A percentile compares a stretch with the other conserved stretches of the same genome.
phyloP scores from a whole-genome alignment of 2,329 filamentous ascomycete species.

The Penicillium sp. region DNA sequence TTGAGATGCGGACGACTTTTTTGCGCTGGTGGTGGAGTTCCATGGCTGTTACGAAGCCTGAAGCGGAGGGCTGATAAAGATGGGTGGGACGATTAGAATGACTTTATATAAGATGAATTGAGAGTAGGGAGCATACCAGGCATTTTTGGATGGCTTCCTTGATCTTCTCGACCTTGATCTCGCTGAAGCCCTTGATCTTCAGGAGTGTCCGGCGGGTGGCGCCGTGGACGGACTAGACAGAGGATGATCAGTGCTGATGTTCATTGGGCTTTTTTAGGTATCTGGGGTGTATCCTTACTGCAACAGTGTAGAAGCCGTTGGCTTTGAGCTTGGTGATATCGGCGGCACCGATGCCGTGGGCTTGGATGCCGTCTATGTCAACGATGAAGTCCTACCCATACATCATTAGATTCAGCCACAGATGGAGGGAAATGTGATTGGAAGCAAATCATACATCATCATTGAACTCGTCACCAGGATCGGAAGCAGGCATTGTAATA shows the following conservation, averaged over 20 bases:
- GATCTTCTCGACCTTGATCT: constrained; percentile 70
- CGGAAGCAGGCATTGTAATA: constrained; percentile 54
- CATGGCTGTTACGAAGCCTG: constrained; percentile 66
- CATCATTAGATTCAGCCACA: constrained; percentile 15
- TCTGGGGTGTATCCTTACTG: constrained; percentile 46
- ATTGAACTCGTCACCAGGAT: constrained; percentile 53
- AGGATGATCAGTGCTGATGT: background rate
- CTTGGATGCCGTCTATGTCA: constrained; percentile 67
- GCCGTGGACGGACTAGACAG: constrained; percentile 58
- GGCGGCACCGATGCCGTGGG: constrained; percentile 65
- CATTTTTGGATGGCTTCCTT: constrained; percentile 67
- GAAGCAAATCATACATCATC: constrained; percentile 46
- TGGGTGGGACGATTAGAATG: background rate
- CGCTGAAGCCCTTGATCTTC: constrained; percentile 70
- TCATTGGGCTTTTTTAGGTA: background rate
- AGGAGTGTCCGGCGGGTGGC: constrained; percentile 62
- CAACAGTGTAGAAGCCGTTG: constrained; percentile 64
- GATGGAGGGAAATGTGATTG: background rate
- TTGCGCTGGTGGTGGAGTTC: constrained; percentile 65
- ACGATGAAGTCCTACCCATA: constrained; percentile 58
- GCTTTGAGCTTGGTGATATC: constrained; percentile 67
- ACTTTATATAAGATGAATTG: background rate
- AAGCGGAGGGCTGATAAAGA: constrained; percentile 53
- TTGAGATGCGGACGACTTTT: constrained; percentile 65
- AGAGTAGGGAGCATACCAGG: constrained; percentile 42